Conservation (phyloP, 2,329 filamentous ascomycete genomes). For the Golovinomyces cichoracearum region DNA sequence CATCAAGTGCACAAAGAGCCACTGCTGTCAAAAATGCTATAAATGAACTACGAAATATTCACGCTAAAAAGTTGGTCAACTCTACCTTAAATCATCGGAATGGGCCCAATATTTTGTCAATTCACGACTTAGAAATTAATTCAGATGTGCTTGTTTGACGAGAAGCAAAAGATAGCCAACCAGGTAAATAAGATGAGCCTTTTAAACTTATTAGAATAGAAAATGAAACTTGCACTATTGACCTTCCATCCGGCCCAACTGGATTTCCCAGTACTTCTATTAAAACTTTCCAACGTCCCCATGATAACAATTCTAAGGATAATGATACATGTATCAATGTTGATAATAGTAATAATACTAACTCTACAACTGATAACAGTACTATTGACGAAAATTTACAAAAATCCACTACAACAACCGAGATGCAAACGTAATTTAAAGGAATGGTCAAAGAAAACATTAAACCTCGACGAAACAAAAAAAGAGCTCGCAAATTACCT, state of each 20-base stretch:
- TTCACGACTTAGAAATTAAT: slow-evolving; percentile 2
- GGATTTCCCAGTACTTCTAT: background rate
- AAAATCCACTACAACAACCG: background rate
- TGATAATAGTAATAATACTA: too few species aligned
- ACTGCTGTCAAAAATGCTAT: slow-evolving; percentile 3
- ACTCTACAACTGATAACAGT: background rate
- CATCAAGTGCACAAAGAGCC: slow-evolving; percentile 1
- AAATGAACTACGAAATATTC: slow-evolving; percentile 1
- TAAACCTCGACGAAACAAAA: background rate
- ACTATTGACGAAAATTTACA: background rate
- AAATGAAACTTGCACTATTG: background rate
- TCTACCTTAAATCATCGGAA: slow-evolving; percentile 1
- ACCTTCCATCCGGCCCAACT: background rate
- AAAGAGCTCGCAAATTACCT: background rate
- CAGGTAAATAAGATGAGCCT: background rate
- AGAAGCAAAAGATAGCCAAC: slow-evolving; percentile 1
- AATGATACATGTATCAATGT: background rate
- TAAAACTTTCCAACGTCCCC: background rate
- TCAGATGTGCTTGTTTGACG: slow-evolving; percentile 2
- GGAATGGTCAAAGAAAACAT: background rate
- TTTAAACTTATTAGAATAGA: background rate
- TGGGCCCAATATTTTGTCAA: background rate
- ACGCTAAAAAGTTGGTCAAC: background rate
- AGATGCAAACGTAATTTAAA: background rate
- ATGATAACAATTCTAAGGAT: background rate